phyloP scores from a whole-genome alignment of 2,329 filamentous ascomycete genomes.

The Phaeosphaeriaceae sp. region DNA sequence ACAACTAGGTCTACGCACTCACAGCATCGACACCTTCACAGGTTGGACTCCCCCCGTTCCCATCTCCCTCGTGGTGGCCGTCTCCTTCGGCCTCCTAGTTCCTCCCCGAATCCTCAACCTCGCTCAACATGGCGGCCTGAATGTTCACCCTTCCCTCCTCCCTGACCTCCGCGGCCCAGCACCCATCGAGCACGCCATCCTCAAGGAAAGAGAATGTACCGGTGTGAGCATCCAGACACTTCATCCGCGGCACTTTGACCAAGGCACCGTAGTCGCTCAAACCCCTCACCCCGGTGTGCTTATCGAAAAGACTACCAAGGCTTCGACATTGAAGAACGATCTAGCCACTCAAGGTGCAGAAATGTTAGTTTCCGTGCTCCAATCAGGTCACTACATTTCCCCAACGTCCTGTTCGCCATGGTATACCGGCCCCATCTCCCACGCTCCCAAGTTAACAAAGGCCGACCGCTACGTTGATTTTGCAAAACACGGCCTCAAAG shows the following conservation, averaged over 20 bases:
- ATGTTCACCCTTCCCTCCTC: constrained; percentile 90
- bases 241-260: constrained; percentile 78
- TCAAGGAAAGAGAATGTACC: constrained; percentile 66
- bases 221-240: constrained; percentile 90
- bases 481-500: constrained; percentile 59
- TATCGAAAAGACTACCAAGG: constrained; percentile 60
- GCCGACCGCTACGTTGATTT: constrained; percentile 71
- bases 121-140: constrained; percentile 84
- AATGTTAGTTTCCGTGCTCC: constrained; percentile 74
- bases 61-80: constrained; percentile 81
- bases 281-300: constrained; percentile 61
- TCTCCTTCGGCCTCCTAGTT: constrained; percentile 92
- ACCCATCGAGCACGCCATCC: constrained; percentile 84
- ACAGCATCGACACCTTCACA: constrained; percentile 83
- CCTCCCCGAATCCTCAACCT: constrained; percentile 75
- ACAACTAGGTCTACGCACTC: constrained; percentile 69
- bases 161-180: constrained; percentile 87
- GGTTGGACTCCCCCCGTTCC: constrained; percentile 67
- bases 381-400: constrained; percentile 69
- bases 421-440: constrained; percentile 40
- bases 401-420: constrained; percentile 57
- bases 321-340: constrained; percentile 57
- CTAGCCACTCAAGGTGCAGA: constrained; percentile 72
- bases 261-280: constrained; percentile 77
- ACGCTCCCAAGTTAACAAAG: constrained; percentile 78